Base-by-base conservation (phyloP, 768 basidiomycete genomes). In the Boletus edulis region DNA sequence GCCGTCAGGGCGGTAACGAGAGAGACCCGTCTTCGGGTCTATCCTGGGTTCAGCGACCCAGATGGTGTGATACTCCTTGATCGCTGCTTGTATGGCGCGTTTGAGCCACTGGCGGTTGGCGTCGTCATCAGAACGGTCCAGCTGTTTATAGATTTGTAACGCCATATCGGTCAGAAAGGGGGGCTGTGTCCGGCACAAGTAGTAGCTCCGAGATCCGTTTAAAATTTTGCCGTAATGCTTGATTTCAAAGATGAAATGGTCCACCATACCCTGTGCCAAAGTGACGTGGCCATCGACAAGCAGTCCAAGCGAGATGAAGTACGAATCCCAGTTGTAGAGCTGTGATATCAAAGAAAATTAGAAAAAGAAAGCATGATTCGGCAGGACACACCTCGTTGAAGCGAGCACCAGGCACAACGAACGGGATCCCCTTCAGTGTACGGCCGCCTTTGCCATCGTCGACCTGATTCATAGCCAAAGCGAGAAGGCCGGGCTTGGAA, bases 141-240 rank as follows among this genome's bases (percentile, higher is more conserved):
- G 84, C 68, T 94, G 94, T 67, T 95, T 95, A 77, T 90, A 98
- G 68, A 98, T 96, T 70, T 98, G 97, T 38, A 98, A 80, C 0
- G 95, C 94, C 87, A 99, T 94, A 71, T 99, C 96, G 43, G 96
- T 98, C 45, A 98, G 80, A 88, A 99, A 99, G 3, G 96, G 96
- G 31, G 96, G 96, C 69, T 99, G 96, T 13, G 94, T 90, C 58
- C 96, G 89, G 70, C 90, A 91, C 54, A 99, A 84, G 71, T 99
- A 99, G 81, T 86, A 88, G 68, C 90, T 91, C 64, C 96, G 88
- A 72, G 89, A 95, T 58, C 96, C 96, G 70, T 99, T 99, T 61
- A 98, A 76, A 64, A 95, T 94, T 75, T 96, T 95, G 76, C 91
- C 90, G 68, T 97, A 97, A 73, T 97, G 91, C 75, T 86, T 93